Percentiles rank a stretch among this genome's conserved stretches.
Evolutionary conservation across 1,284 basidiomycete species (phyloP).

Genomic region (Austroboletus novae-zelandiae): DNA sequence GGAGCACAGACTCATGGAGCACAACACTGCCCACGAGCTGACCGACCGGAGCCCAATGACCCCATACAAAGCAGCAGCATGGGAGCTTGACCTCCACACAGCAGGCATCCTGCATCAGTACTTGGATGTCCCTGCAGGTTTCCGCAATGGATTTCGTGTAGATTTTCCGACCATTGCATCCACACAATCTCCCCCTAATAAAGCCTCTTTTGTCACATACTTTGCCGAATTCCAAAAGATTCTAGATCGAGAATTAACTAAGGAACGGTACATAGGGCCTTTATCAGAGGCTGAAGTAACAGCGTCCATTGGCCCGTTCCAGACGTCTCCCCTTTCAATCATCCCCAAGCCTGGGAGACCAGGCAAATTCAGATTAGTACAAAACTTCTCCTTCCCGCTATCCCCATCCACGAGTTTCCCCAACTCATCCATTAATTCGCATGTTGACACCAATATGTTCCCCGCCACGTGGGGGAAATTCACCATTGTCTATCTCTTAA

Average conservation of each 20-base stretch:
- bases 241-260: not conserved
- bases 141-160: not conserved
- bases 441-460: not conserved
- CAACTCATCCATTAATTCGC: not conserved
- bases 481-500: not conserved
- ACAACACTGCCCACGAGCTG: not conserved
- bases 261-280: not conserved
- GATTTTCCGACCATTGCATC: not conserved
- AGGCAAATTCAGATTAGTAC: constrained; percentile 1
- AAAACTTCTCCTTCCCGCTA: no score
- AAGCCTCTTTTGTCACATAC: not conserved
- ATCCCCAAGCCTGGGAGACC: not conserved
- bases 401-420: no score
- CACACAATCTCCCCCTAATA: not conserved
- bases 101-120: not conserved
- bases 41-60: not conserved
- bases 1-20: not conserved
- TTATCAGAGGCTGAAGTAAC: no score
- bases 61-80: not conserved
- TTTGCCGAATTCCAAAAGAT: not conserved
- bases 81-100: not conserved
- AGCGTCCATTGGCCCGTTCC: not conserved
- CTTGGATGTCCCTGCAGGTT: not conserved
- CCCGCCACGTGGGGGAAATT: constrained; percentile 1
- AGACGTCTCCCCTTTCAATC: constrained; percentile 1